A percentile compares a stretch with the other conserved stretches of the same genome.
These are phyloP conservation scores for Ambrosia trifida DNA, from an alignment of 129 eudicot genomes.

Conservation along the genomic window DNA sequence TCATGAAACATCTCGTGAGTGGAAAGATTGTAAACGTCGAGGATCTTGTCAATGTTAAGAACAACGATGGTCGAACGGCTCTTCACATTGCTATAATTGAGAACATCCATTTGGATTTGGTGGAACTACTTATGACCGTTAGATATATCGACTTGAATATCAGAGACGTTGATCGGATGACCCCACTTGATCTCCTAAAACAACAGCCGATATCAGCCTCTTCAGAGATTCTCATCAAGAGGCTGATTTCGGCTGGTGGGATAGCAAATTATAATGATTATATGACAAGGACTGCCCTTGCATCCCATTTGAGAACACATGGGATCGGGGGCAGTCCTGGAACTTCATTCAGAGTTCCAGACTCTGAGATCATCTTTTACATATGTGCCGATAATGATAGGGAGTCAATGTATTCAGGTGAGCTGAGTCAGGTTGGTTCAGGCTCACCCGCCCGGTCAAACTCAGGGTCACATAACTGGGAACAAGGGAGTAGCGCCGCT, in stretches of 20 bases:
- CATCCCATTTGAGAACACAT: constrained; percentile 54
- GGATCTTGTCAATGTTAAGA: constrained; percentile 52
- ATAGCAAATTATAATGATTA: constrained; percentile 48
- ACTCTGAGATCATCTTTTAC: constrained; percentile 57
- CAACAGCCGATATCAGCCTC: constrained; percentile 63
- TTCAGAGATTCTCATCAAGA: constrained; percentile 64
- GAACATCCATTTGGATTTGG: constrained; percentile 65
- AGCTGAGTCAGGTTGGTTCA: constrained; percentile 38
- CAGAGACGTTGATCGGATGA: constrained; percentile 59
- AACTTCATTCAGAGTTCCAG: constrained; percentile 67
- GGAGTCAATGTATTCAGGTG: constrained; percentile 49
- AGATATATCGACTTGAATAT: constrained; percentile 54
- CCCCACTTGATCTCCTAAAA: constrained; percentile 81
- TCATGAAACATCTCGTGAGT: constrained; percentile 54
- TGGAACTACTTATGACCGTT: constrained; percentile 69
- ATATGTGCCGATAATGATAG: constrained; percentile 40
- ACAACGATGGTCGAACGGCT: constrained; percentile 80
- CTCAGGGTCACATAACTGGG: constrained; percentile 23
- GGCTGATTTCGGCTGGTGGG: constrained; percentile 74
- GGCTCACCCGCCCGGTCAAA: constrained; percentile 38
- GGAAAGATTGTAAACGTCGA: constrained; percentile 43
- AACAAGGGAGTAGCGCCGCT: constrained; percentile 36
- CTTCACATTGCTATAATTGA: constrained; percentile 80
- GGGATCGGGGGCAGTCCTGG: constrained; percentile 86
- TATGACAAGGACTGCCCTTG: constrained; percentile 53